Evolutionary conservation across 1,284 basidiomycete species (phyloP).

Genomic region (Tilletia walkeri): DNA sequence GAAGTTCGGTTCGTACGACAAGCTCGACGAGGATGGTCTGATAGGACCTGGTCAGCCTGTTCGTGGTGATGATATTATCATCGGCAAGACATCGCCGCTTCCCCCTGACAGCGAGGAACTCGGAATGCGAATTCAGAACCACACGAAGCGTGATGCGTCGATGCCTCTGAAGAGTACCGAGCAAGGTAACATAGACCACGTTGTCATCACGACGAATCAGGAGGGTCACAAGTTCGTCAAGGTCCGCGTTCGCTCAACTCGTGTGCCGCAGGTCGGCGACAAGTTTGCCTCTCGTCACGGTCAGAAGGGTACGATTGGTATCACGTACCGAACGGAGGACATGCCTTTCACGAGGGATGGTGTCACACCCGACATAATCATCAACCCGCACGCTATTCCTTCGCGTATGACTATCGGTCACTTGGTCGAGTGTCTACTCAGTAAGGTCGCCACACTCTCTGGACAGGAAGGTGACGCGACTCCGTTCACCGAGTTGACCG

Average conservation of each 20-base stretch:
- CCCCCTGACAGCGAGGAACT: constrained; percentile 95
- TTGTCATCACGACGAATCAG: constrained; percentile 90
- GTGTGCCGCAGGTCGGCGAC: constrained; percentile 95
- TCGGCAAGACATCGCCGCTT: constrained; percentile 96
- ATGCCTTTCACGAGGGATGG: constrained; percentile 99
- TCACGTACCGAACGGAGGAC: constrained; percentile 98
- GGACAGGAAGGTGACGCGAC: constrained; percentile 98
- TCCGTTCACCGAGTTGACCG: constrained; percentile 95
- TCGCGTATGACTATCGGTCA: constrained; percentile 99
- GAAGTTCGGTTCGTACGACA: constrained; percentile 98
- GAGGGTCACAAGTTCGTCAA: constrained; percentile 98
- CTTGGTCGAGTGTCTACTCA: constrained; percentile 95
- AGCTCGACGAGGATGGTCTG: constrained; percentile 91
- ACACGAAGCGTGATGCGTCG: constrained; percentile 89
- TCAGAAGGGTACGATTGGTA: constrained; percentile 98
- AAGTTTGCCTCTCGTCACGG: constrained; percentile 99
- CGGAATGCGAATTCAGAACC: constrained; percentile 85
- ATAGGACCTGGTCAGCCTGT: constrained; percentile 95
- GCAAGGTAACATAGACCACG: constrained; percentile 95
- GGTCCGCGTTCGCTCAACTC: constrained; percentile 89
- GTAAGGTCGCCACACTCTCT: constrained; percentile 91
- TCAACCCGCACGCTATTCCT: constrained; percentile 98
- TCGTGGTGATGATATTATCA: constrained; percentile 95
- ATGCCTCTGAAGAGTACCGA: constrained; percentile 97
- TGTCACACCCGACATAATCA: constrained; percentile 92